Conservation (phyloP, 75 land plant species). For the Cupressus sempervirens region DNA sequence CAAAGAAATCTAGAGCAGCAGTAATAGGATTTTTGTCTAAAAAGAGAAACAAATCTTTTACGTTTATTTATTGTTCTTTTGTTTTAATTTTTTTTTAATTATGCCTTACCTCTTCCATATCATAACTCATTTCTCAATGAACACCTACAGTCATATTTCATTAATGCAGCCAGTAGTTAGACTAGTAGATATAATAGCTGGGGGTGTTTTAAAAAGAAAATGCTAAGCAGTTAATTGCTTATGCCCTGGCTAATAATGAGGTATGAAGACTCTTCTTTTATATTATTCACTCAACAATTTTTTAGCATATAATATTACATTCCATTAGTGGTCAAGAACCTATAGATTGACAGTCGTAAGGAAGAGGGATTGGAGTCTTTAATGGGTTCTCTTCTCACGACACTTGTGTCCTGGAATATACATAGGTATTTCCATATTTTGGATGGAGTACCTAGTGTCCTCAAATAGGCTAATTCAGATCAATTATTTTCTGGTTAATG, state of each 20-base stretch:
- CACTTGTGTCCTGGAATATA: neutral
- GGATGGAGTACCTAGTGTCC: neutral
- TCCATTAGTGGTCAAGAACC: neutral
- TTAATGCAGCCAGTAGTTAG: conserved; percentile 94
- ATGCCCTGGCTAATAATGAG: conserved; percentile 90
- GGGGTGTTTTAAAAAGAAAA: conserved; percentile 95
- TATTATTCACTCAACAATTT: neutral
- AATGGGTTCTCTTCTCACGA: neutral
- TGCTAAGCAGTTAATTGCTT: conserved; percentile 91
- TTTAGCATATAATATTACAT: no score
- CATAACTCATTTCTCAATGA: no score
- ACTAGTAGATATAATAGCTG: conserved; percentile 95
- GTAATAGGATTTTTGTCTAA: no score
- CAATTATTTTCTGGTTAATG: neutral
- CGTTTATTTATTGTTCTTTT: no score
- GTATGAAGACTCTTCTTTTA: conserved; percentile 20
- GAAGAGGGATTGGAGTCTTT: neutral
- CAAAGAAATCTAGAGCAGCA: no score
- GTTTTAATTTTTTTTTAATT: no score
- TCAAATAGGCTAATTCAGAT: neutral
- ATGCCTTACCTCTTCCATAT: no score
- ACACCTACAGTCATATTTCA: no score
- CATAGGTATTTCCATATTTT: neutral
- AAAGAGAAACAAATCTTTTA: no score
- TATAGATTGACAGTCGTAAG: neutral